These are phyloP conservation scores for Pleurotus ostreatus DNA, from an alignment of 768 basidiomycete species.

Conservation along the genomic window DNA sequence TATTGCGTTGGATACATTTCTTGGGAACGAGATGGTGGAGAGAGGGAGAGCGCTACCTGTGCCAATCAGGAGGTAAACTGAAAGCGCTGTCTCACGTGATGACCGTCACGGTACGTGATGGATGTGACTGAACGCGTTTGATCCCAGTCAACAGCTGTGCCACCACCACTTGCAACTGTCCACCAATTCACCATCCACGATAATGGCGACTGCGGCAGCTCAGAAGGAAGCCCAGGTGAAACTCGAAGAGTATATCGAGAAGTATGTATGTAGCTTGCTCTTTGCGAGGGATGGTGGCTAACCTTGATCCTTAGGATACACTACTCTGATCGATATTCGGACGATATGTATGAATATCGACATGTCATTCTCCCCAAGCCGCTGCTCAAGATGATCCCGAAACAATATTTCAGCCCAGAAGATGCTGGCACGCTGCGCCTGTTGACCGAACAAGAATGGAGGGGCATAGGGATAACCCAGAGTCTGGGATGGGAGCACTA, in stretches of 20 bases:
- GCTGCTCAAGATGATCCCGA: conserved; percentile 90
- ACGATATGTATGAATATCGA: conserved; percentile 91
- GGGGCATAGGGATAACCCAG: conserved; percentile 94
- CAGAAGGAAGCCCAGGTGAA: conserved; percentile 44
- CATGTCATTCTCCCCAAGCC: conserved; percentile 97
- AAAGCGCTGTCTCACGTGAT: neutral
- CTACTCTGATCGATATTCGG: conserved; percentile 89
- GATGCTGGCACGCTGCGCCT: conserved; percentile 75
- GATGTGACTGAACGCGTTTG: conserved; percentile 1
- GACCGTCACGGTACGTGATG: neutral
- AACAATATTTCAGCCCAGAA: conserved; percentile 75
- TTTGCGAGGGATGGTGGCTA: conserved; percentile 10
- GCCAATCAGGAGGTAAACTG: neutral
- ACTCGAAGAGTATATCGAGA: conserved; percentile 77
- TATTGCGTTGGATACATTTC: neutral
- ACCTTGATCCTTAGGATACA: conserved; percentile 55
- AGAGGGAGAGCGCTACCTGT: neutral
- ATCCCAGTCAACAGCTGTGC: conserved; percentile 2
- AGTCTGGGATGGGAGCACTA: conserved; percentile 97
- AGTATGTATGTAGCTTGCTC: conserved; percentile 36
- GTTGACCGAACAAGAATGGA: conserved; percentile 87
- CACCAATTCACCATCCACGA: neutral
- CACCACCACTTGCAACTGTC: neutral
- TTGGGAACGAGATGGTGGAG: neutral
- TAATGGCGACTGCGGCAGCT: conserved; percentile 17